Base-by-base conservation (phyloP, 345 rosid species). In the Cardiospermum halicacabum region DNA sequence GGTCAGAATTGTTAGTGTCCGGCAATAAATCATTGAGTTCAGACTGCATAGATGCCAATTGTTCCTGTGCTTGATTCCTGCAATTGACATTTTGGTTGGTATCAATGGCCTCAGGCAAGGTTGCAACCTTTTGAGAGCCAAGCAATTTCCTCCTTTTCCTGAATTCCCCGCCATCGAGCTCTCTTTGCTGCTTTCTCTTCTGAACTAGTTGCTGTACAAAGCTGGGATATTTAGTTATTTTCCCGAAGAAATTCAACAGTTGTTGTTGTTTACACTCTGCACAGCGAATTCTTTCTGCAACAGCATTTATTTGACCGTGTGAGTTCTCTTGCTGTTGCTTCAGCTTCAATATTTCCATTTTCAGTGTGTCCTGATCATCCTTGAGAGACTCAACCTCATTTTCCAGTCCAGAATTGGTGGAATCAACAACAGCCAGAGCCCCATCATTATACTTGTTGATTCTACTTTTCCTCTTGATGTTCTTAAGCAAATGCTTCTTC, bases 401-500 rank as follows among this genome's bases (percentile, higher is more conserved):
- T 72, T 76, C 78, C 22, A 66, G 39, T 27, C 58, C 72, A 0
- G 53, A 45, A 18, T 63, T 54, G 2, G 54, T 65, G 37, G 58
- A 43, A 64, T 31, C 47, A 56, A 25, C 36, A 56, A 42, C 36
- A 36, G 16, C 47, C 24, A 16, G 21, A 30, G 24, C 55, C 24
- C 57, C 74, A 13, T 48, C 59, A 9, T 43, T 75, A 10, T 70
- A 71, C 65, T 68, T 72, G 69, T 66, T 77, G 50, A 65, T 58
- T 68, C 86, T 76, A 60, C 77, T 72, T 67, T 82, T 81, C 47
- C 93, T 79, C 78, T 74, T 81, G 21, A 84, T 84, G 65, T 50
- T 78, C 73, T 78, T 87, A 27, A 87, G 81, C 77, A 87, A 75
- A 72, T 83, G 82, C 67, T 66, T 81, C 72, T 82, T 76, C 64